Base-by-base conservation (phyloP, 352 stramenopile species). In the Globisporangium mamillatum region DNA sequence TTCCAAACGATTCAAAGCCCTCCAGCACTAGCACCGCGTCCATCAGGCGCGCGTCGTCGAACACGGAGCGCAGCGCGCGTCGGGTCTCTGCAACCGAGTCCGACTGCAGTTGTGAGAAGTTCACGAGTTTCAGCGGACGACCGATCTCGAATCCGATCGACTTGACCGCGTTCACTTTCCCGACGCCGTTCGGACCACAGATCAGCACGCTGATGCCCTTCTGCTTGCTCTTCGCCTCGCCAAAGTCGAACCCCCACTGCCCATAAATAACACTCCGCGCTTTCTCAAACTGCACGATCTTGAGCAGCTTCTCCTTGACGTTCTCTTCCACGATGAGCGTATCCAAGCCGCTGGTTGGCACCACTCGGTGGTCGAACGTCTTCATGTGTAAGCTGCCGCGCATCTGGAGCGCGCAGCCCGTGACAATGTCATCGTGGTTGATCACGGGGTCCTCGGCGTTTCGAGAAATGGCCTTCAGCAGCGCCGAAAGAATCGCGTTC, bases 341-440 rank as follows among this genome's bases (percentile, higher is more conserved):
- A 59, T 95, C 88, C 29, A 95, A 69, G 7, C 86, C 88, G 9
- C 75, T 84, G 10, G 84, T 89, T 1, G 88, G 88, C 54, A 95
- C 86, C 20, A 95, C 88, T 50, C 88, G 88, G 56, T 94, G 86
- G 71, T 95, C 84, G 60, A 95, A 95, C 4, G 88, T 94, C 76
- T 95, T 95, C 88, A 94, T 95, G 70, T 94, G 88, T 38, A 97
- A 62, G 36, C 85, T 95, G 34, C 90, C 90, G 18, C 90, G 84
- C 88, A 95, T 95, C 69, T 96, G 90, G 55, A 97, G 67, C 44
- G 84, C 87, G 62, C 88, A 97, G 6, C 88, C 88, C 0, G 82
- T 69, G 27, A 94, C 84, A 52, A 97, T 83, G 59, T 96, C 90
- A 0, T 77, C 81, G 54, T 97, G 84, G 24, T 71, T 79, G 63